Base-by-base conservation (phyloP, 2,329 filamentous ascomycete genomes). In the Didymella pinodella region DNA sequence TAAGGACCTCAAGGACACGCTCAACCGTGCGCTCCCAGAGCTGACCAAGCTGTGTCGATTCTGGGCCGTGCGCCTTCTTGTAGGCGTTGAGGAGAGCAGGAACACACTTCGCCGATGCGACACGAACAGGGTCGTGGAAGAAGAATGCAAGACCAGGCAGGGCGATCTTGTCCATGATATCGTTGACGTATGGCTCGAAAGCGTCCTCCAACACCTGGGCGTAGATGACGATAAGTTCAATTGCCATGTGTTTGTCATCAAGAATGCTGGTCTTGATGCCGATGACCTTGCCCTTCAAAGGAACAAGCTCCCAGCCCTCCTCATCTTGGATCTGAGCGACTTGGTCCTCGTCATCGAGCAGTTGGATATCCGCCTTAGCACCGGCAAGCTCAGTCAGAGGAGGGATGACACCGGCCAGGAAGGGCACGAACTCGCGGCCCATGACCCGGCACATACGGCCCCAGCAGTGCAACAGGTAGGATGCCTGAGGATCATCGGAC, bases 231-330 rank as follows among this genome's bases (percentile, higher is more conserved):
- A 99, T 90, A 52, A 99, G 87, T 79, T 99, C 95, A 65, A 99
- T 98, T n/a, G 95, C 95, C 86, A 97, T 97, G 78, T 98, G 93
- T 83, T 99, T 99, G 80, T 99, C 95, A 71, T 99, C 95, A 77
- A 99, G 89, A 10, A 91, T 92, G 76, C 92, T 97, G 7, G 95
- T 99, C 81, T 93, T 93, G 81, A 99, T 99, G 65, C 95, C 95
- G 72, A 99, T 97, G 78, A 97, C 92, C 82, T 98, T 98, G 66
- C 95, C 95, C 80, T 97, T 97, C 55, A 99, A 85, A 8, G 95
- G 95, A 16, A 99, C 93, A 66, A 99, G 84, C 78, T 99, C 95
- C 95, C 95, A 99, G 43, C 94, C 94, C 57, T 97, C 94, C 71
- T 98, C 94, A 71, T 95, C 91, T 77, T 97, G 92, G 62, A 97